Evolutionary conservation across 495 filamentous ascomycete genomes (phyloP), one percentile per base, ranked within the genome.

Genomic region (Hypoxylon crocopeplum): DNA sequence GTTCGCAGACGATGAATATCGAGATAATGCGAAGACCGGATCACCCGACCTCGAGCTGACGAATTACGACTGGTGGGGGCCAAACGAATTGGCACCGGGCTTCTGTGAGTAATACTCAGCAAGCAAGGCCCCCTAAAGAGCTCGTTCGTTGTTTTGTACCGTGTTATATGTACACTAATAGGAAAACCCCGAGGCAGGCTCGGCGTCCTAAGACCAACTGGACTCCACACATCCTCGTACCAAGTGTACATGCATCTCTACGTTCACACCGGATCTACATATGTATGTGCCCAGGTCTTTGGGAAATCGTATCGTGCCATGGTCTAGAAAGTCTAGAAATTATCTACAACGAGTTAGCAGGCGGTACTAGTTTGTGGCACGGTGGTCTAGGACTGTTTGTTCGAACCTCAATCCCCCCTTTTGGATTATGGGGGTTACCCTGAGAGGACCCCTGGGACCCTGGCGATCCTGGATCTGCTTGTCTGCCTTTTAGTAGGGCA

Each of bases 1-100:
- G 46, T 33, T 58, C 41, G 42, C 48, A 56, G 48, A 45, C 45
- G 15, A 21, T 17, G 38, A 13, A 40, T 38, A 24, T 44, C 34
- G 56, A 51, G 34, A 53, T 53, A 48, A 52, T 50, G 50, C 52
- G 47, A 53, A 42, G 42, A 53, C 36, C 15, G 33, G 41, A 50
- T 63, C 53, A 63, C 53, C 60, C 60, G 60, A 63, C 60, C 48
- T 34, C 13, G 38, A 38, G 60, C 60, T 63, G 60, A 63, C 53
- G 53, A 63, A 63, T 63, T n/a, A 56, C 11, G 36, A 52, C 20
- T 25, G 19, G 22, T 41, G 24, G 52, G 48, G 52, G 36, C 25
- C 33, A 52, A 32, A 49, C 2, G 15, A 20, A 13, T 21, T 45
- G 38, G 50, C 50, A 33, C 32, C 33, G 44, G 34, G 19, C 19